phyloP scores from a whole-genome alignment of 2,329 filamentous ascomycete species.

The Elsinoe batatas region DNA sequence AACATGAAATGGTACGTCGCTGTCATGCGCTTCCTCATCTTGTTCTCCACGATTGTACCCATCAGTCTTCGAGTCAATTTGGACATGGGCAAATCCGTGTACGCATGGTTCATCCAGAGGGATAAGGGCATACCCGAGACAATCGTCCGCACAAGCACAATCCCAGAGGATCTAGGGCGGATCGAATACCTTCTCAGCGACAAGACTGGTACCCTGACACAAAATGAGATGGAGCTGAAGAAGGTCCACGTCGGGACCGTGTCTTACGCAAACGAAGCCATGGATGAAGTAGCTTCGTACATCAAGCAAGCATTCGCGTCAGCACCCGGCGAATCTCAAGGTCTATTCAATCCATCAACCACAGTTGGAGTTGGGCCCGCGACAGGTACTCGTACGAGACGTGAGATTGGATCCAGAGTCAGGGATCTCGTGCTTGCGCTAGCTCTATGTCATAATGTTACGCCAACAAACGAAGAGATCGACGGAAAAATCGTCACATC shows the following conservation, averaged over 20 bases:
- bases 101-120: slow-evolving; percentile 88
- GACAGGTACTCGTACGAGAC: slow-evolving; percentile 69
- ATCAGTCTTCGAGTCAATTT: slow-evolving; percentile 94
- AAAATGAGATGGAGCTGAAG: slow-evolving; percentile 78
- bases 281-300: slow-evolving; percentile 90
- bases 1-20: slow-evolving; percentile 82
- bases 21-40: slow-evolving; percentile 93
- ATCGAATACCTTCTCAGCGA: slow-evolving; percentile 96
- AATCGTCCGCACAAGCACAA: slow-evolving; percentile 91
- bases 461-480: slow-evolving; percentile 76
- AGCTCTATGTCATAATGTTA: slow-evolving; percentile 94
- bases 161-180: slow-evolving; percentile 87
- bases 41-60: slow-evolving; percentile 98
- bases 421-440: slow-evolving; percentile 87
- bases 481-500: slow-evolving; percentile 67
- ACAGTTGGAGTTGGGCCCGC: slow-evolving; percentile 31
- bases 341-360: slow-evolving; percentile 65
- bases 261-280: slow-evolving; percentile 95
- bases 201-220: slow-evolving; percentile 95
- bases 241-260: slow-evolving; percentile 98
- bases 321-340: slow-evolving; percentile 23
- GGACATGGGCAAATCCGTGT: slow-evolving; percentile 93
- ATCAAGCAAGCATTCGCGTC: slow-evolving; percentile 71
- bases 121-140: slow-evolving; percentile 85
- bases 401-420: slow-evolving; percentile 89